Evolutionary conservation across 2,329 filamentous ascomycete species (phyloP).

Genomic region (Botrytis squamosa): DNA sequence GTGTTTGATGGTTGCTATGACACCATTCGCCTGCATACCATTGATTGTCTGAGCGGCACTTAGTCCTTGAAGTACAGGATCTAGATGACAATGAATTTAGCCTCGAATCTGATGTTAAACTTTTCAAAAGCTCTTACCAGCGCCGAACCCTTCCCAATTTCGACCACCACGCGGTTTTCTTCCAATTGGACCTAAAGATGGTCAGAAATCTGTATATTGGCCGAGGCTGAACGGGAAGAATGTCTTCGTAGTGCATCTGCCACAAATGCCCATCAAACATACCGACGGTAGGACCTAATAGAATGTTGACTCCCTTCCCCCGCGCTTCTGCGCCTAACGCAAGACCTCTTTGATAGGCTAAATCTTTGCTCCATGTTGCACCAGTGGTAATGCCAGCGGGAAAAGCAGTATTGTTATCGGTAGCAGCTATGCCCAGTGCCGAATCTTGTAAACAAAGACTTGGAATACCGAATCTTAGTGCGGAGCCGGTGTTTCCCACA

Average conservation of each 20-base stretch:
- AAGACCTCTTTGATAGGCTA: slow-evolving; percentile 66
- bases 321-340: slow-evolving; percentile 70
- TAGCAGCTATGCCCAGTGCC: slow-evolving; percentile 68
- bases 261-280: not conserved
- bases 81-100: slow-evolving; percentile 39
- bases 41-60: slow-evolving; percentile 52
- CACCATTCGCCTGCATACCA: slow-evolving; percentile 56
- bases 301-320: slow-evolving; percentile 71
- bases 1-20: slow-evolving; percentile 59
- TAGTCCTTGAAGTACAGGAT: slow-evolving; percentile 62
- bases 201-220: not conserved
- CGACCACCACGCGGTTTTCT: slow-evolving; percentile 70
- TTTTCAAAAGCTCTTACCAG: slow-evolving; percentile 13
- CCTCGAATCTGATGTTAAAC: not conserved
- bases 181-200: slow-evolving; percentile 58
- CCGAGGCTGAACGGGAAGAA: not conserved
- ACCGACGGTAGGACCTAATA: slow-evolving; percentile 56
- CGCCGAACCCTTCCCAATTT: slow-evolving; percentile 73
- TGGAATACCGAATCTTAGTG: slow-evolving; percentile 67
- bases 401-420: slow-evolving; percentile 74
- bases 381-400: slow-evolving; percentile 76
- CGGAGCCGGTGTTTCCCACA: slow-evolving; percentile 74
- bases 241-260: not conserved
- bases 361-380: slow-evolving; percentile 70
- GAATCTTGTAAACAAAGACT: slow-evolving; percentile 71